Evolutionary conservation across 2,329 filamentous ascomycete genomes (phyloP), one percentile per base, ranked within the genome.

Genomic region (Aspergillus arachidicola): DNA sequence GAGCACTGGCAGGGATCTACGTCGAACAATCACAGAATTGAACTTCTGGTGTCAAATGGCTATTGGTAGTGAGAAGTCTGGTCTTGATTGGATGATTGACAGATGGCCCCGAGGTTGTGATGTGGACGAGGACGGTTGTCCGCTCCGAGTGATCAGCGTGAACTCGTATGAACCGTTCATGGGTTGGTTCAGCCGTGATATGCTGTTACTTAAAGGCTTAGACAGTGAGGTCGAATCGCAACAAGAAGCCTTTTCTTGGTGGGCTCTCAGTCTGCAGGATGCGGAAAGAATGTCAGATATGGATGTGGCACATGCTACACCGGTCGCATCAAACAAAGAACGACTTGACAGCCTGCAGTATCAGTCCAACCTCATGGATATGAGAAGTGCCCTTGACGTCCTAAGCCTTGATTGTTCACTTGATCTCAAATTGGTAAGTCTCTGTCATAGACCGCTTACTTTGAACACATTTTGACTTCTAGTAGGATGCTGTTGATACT

Each of bases 11-110:
- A 79, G 84, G 32, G 95, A 99, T 74, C 80, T 99, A 14, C 89
- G 95, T 60, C 92, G 90, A 26, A 89, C 90, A 2, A 87, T 99
- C 56, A 89, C 86, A 61, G 93, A 98, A 65, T 84, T 99, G 32
- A 90, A 96, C 74, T 95, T 96, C 74, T 99, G 94, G 94, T 99
- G 96, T 75, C 95, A 99, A 75, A 93, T 98, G 78, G 93, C 91
- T 0, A 88, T 99, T 11, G 96, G 95, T 6, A 95, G 97, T 74
- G 84, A 87, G n/a, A 91, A 91, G 69, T 91, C 91, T 23, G 94
- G 95, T 0, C 86, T 96, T 51, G 91, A 94, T 71, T 99, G 96
- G 94, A 92, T 96, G 70, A 89, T 91, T 69, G 87, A 90, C 55
- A 85, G 90, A 61, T 94, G 89, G 88, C 91, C 92, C 10, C 86